Percentiles rank a stretch among this genome's conserved stretches.
These are phyloP conservation scores for Mimosa pudica DNA, from an alignment of 306 rosid genomes.

Conservation along the genomic window DNA sequence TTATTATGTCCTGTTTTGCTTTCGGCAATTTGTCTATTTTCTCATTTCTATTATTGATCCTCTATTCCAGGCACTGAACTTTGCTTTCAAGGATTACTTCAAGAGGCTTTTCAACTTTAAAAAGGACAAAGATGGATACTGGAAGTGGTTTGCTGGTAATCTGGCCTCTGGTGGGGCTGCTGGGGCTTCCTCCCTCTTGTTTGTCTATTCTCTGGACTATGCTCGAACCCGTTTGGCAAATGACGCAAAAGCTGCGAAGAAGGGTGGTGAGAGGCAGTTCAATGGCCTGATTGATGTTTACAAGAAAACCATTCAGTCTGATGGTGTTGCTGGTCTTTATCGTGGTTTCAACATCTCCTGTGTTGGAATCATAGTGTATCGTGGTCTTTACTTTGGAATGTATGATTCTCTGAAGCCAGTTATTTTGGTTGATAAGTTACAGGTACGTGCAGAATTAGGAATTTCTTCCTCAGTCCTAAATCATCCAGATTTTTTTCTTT, in stretches of 20 bases:
- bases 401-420: conserved; percentile 90
- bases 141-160: conserved; percentile 97
- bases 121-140: conserved; percentile 84
- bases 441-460: too few species aligned
- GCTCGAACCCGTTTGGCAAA: conserved; percentile 88
- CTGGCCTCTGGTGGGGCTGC: conserved; percentile 92
- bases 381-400: conserved; percentile 93
- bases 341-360: conserved; percentile 84
- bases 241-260: conserved; percentile 78
- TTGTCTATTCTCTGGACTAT: conserved; percentile 80
- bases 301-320: conserved; percentile 71
- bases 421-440: conserved; percentile 57
- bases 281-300: conserved; percentile 84
- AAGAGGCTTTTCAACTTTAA: conserved; percentile 88
- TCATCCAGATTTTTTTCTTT: too few species aligned
- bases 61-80: conserved; percentile 70
- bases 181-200: conserved; percentile 82
- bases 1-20: too few species aligned
- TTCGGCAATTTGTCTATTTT: too few species aligned
- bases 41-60: too few species aligned
- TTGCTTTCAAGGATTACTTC: conserved; percentile 94
- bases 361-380: conserved; percentile 85
- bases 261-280: conserved; percentile 92
- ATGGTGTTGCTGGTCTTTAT: conserved; percentile 85
- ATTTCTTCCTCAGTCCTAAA: too few species aligned